Evolutionary conservation across 1,284 basidiomycete species (phyloP).

Genomic region (Malassezia sp.): DNA sequence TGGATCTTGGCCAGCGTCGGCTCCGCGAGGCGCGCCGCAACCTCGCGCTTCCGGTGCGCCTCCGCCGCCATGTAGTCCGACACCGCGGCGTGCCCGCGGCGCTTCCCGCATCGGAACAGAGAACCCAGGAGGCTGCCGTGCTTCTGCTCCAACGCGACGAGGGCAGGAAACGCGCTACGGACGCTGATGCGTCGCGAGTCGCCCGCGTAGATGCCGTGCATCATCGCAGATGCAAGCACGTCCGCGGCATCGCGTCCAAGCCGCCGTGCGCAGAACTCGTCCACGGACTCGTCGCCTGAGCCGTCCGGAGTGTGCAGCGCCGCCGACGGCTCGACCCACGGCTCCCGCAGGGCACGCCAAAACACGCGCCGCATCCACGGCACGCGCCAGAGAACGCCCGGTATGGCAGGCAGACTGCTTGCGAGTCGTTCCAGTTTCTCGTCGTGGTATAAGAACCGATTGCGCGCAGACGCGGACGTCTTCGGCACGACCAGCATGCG

Average conservation of each 20-base stretch:
- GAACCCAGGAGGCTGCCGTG: slow-evolving; percentile 61
- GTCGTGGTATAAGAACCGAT: slow-evolving; percentile 62
- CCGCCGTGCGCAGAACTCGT: slow-evolving; percentile 64
- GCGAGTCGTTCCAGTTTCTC: slow-evolving; percentile 52
- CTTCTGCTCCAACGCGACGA: slow-evolving; percentile 63
- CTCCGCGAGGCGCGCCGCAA: too few species aligned
- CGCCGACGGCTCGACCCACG: slow-evolving; percentile 49
- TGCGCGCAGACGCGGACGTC: slow-evolving; percentile 59
- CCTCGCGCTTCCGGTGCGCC: too few species aligned
- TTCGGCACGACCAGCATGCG: slow-evolving; percentile 58
- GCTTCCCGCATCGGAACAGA: too few species aligned
- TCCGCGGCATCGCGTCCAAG: slow-evolving; percentile 65
- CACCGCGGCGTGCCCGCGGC: too few species aligned
- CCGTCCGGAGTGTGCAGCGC: slow-evolving; percentile 12
- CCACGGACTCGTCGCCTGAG: slow-evolving; percentile 64
- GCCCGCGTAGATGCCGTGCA: slow-evolving; percentile 86
- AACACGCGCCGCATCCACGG: slow-evolving; percentile 28
- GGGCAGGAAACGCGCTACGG: slow-evolving; percentile 61
- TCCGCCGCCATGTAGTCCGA: too few species aligned
- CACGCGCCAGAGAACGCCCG: slow-evolving; percentile 29
- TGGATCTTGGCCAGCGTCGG: slow-evolving; percentile 53
- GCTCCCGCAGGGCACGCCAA: slow-evolving; percentile 51
- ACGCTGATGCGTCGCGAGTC: slow-evolving; percentile 67
- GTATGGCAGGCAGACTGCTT: slow-evolving; percentile 49
- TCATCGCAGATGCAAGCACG: slow-evolving; percentile 66